Base-by-base conservation (phyloP, 306 rosid genomes). In the Cucurbita maxima region DNA sequence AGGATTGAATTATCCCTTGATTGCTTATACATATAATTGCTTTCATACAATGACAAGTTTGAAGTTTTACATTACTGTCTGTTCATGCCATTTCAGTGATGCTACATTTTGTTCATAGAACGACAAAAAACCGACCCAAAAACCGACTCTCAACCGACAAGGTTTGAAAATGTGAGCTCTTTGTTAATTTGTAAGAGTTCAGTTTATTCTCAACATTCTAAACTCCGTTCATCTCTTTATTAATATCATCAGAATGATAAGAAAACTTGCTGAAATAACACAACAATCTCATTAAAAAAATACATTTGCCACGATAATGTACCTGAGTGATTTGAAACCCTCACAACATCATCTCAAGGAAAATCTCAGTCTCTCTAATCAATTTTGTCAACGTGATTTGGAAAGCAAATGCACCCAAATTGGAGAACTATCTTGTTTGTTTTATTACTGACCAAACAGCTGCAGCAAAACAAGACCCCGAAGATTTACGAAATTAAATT, bases 361-460 rank as follows among this genome's bases (percentile, higher is more conserved):
- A 55, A 73, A 22, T 10, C 30, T 54, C 37, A 18, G 36, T 61
- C 37, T 58, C 55, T 60, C 48, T 47, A 63, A 75, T 62, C 47
- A 75, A 47, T 61, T 55, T 60, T 30, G 53, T 54, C 22, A 72
- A 51, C 80, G 51, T 54, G 50, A 58, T 69, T 79, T 66, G 76
- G 75, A 76, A 79, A 58, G 73, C 60, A 38, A 48, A 45, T 34
- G 71, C 69, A 75, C 80, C 81, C 83, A 78, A 77, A 80, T 80
- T 75, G 76, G 84, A 77, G 77, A 81, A 81, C 67, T 76, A 76
- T 81, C 72, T 81, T 77, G 83, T 83, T 76, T 54, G 77, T 40
- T 60, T 78, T 81, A 83, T 90, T 92, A 88, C 83, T 79, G 45
- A 84, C 82, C 77, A 82, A 83, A 75, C 77, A 84, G 14, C 62